Evolutionary conservation across 257 asterid species (phyloP).

Genomic region (Solanum piurae): DNA sequence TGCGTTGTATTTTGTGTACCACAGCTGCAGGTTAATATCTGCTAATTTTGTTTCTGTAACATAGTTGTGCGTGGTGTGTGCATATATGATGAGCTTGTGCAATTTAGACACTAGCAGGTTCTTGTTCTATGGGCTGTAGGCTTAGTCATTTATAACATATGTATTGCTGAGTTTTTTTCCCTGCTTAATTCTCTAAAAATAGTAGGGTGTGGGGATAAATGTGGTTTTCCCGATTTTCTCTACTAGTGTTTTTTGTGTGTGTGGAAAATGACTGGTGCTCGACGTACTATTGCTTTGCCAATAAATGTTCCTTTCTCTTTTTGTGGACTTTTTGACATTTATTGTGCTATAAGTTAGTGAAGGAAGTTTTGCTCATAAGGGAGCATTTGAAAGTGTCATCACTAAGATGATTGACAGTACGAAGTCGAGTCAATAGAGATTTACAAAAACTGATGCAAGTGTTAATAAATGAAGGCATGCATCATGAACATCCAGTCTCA

Average conservation of each 20-base stretch:
- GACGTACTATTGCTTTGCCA: too few relatives aligned
- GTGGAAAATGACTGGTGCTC: background rate
- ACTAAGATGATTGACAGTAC: background rate
- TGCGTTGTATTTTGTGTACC: constrained; percentile 91
- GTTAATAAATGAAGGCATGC: background rate
- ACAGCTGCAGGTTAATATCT: constrained; percentile 68
- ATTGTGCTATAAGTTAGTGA: too few relatives aligned
- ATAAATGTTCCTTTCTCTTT: background rate
- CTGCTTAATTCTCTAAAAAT: background rate
- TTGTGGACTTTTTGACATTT: background rate
- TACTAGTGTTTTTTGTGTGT: background rate
- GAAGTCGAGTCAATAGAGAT: background rate
- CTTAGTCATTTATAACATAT: background rate
- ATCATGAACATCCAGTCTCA: background rate
- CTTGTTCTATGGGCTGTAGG: background rate
- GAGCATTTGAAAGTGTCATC: background rate
- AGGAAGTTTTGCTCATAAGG: background rate
- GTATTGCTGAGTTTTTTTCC: background rate
- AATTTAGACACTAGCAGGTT: background rate
- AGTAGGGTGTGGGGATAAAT: background rate
- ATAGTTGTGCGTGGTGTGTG: constrained; percentile 11
- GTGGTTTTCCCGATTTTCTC: background rate
- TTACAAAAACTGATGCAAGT: background rate
- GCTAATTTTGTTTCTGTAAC: background rate
- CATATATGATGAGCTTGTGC: constrained; percentile 5